A percentile compares a stretch with the other conserved stretches of the same genome.
phyloP scores from a whole-genome alignment of 116 monocot genomes.

The Posidonia oceanica region DNA sequence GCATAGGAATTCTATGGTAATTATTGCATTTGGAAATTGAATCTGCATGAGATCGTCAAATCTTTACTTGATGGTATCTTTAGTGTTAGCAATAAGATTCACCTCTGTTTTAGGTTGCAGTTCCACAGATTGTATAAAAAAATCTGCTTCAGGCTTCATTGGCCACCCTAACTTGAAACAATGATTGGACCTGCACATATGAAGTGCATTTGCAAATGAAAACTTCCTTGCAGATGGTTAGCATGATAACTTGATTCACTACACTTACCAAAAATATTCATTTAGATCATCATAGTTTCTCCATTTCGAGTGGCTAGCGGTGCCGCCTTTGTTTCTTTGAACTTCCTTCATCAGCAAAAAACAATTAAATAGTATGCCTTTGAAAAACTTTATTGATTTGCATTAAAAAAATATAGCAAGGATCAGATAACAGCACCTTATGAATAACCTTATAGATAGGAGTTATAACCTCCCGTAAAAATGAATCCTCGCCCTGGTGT shows the following conservation, averaged over 20 bases:
- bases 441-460: slow-evolving; percentile 73
- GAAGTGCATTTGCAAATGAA: background rate
- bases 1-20: no score
- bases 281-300: slow-evolving; percentile 99
- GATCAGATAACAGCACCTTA: slow-evolving; percentile 37
- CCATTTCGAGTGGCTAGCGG: slow-evolving; percentile 90
- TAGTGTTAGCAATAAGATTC: background rate
- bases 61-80: no score
- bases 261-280: slow-evolving; percentile 89
- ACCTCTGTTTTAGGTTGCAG: slow-evolving; percentile 1
- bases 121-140: slow-evolving; percentile 41
- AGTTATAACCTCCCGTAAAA: slow-evolving; percentile 57
- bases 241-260: background rate
- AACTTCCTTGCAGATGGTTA: background rate
- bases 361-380: background rate
- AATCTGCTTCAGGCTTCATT: slow-evolving; percentile 39
- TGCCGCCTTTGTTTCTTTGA: slow-evolving; percentile 58
- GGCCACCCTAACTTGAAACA: slow-evolving; percentile 85
- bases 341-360: slow-evolving; percentile 60
- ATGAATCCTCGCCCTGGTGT: slow-evolving; percentile 48
- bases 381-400: background rate
- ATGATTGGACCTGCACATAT: slow-evolving; percentile 62
- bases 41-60: no score
- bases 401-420: background rate
- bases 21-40: no score